These are phyloP conservation scores for Schwanniomyces vanrijiae DNA, from an alignment of 805 yeast species.

Conservation along the genomic window DNA sequence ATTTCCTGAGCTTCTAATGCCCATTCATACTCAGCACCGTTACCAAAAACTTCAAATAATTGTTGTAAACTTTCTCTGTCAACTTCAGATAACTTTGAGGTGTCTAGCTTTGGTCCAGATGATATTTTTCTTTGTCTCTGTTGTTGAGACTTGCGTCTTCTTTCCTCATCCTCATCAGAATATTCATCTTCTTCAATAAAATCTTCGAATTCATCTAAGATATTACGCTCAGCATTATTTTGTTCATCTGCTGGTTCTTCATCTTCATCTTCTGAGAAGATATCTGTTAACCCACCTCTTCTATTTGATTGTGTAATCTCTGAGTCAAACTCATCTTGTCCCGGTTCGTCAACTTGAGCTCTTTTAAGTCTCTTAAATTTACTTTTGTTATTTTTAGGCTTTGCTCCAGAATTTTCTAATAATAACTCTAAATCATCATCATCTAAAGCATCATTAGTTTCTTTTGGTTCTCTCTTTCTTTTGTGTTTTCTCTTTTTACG, in stretches of 20 bases:
- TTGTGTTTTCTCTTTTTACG: conserved; percentile 35
- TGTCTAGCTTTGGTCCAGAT: conserved; percentile 48
- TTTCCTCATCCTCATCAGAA: conserved; percentile 76
- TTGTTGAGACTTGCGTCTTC: conserved; percentile 30
- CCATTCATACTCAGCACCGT: conserved; percentile 97
- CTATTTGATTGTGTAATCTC: conserved; percentile 2
- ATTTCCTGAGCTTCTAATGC: conserved; percentile 87
- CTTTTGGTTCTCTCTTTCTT: conserved; percentile 36
- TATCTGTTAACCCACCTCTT: conserved; percentile 53
- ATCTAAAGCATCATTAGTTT: conserved; percentile 64
- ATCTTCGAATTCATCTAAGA: conserved; percentile 86
- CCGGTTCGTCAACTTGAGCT: conserved; percentile 44
- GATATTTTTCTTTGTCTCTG: conserved; percentile 33
- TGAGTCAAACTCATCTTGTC: conserved; percentile 4
- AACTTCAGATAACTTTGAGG: conserved; percentile 58
- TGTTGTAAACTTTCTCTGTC: conserved; percentile 93
- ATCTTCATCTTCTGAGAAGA: conserved; percentile 60
- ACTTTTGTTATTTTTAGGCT: conserved; percentile 40
- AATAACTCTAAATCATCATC: conserved; percentile 93
- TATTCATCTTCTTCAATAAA: conserved; percentile 97
- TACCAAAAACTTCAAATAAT: conserved; percentile 92
- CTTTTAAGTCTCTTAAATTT: conserved; percentile 83
- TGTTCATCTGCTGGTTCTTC: conserved; percentile 31
- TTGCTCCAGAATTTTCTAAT: conserved; percentile 87
- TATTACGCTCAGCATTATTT: conserved; percentile 28